phyloP scores from a whole-genome alignment of 495 filamentous ascomycete genomes.

The Podospora fimiseda region DNA sequence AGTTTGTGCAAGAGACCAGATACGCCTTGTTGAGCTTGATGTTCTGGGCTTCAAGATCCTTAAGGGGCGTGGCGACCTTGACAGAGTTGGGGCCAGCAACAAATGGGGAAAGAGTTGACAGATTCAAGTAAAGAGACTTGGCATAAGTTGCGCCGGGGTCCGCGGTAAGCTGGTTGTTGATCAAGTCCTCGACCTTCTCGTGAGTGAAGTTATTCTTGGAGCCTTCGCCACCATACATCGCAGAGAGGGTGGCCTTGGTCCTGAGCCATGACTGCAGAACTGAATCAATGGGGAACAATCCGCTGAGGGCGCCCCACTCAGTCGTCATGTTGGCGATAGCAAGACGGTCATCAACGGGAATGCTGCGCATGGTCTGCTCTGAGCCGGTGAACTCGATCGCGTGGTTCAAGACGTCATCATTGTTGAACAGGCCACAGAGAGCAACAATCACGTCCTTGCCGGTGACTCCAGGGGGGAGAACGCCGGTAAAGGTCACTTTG shows the following conservation, averaged over 20 bases:
- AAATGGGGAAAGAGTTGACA: conserved; percentile 78
- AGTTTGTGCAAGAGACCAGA: conserved; percentile 89
- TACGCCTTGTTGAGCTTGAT: conserved; percentile 84
- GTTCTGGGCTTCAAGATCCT: conserved; percentile 61
- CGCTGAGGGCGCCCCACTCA: conserved; percentile 84
- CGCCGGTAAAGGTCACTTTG: conserved; percentile 69
- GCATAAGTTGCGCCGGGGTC: conserved; percentile 76
- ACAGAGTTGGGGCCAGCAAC: conserved; percentile 91
- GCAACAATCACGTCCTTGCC: conserved; percentile 95
- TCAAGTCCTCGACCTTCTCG: conserved; percentile 61
- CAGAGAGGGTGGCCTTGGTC: conserved; percentile 64
- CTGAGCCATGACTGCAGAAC: conserved; percentile 70
- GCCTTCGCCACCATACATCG: conserved; percentile 36
- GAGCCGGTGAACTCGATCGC: conserved; percentile 84
- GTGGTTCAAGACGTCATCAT: conserved; percentile 89
- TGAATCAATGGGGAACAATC: conserved; percentile 72
- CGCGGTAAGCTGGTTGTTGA: conserved; percentile 58
- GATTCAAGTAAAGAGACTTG: conserved; percentile 69
- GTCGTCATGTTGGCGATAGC: conserved; percentile 94
- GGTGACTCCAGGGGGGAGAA: conserved; percentile 72
- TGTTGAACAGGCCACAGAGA: conserved; percentile 79
- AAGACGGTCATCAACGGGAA: conserved; percentile 71
- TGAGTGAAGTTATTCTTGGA: conserved; percentile 56
- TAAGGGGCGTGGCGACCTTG: conserved; percentile 74
- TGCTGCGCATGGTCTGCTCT: conserved; percentile 65